These are phyloP conservation scores for Aspergillus kassunensis DNA, from an alignment of 495 filamentous ascomycete genomes.

Conservation along the genomic window DNA sequence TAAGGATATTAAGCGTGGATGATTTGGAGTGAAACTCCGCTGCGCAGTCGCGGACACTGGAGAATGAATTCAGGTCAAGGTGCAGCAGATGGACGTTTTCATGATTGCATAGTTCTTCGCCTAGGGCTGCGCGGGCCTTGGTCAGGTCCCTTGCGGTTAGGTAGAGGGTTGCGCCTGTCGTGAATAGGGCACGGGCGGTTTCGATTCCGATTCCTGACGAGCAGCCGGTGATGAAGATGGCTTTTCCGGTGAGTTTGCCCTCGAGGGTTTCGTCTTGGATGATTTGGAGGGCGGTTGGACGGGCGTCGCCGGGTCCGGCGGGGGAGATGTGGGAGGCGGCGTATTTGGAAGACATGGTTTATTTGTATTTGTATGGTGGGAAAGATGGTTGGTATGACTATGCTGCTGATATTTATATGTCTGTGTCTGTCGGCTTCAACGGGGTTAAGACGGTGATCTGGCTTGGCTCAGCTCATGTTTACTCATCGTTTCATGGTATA, in stretches of 20 bases:
- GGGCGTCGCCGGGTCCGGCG: slow-evolving; percentile 45
- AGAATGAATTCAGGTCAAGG: slow-evolving; percentile 43
- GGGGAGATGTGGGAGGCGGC: background rate
- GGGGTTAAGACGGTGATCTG: too few species aligned
- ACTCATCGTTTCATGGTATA: too few species aligned
- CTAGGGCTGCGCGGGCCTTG: background rate
- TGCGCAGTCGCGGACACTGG: slow-evolving; percentile 38
- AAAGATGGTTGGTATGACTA: too few species aligned
- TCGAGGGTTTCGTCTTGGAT: slow-evolving; percentile 41
- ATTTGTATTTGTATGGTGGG: too few species aligned
- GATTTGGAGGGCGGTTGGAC: slow-evolving; percentile 52
- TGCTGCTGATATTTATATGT: too few species aligned
- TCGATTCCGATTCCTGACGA: slow-evolving; percentile 51
- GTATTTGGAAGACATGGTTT: too few species aligned
- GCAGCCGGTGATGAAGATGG: slow-evolving; percentile 47
- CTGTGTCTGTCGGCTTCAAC: too few species aligned
- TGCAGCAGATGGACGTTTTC: slow-evolving; percentile 11
- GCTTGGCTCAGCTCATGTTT: too few species aligned
- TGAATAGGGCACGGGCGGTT: slow-evolving; percentile 40
- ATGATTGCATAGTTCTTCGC: too few species aligned
- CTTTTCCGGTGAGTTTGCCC: background rate
- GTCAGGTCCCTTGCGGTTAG: slow-evolving; percentile 36
- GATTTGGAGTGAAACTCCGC: slow-evolving; percentile 33
- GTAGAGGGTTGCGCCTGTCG: slow-evolving; percentile 47
- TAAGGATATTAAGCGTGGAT: slow-evolving; percentile 42